phyloP scores from a whole-genome alignment of 2,329 filamentous ascomycete species.

The Exophiala spinifera region DNA sequence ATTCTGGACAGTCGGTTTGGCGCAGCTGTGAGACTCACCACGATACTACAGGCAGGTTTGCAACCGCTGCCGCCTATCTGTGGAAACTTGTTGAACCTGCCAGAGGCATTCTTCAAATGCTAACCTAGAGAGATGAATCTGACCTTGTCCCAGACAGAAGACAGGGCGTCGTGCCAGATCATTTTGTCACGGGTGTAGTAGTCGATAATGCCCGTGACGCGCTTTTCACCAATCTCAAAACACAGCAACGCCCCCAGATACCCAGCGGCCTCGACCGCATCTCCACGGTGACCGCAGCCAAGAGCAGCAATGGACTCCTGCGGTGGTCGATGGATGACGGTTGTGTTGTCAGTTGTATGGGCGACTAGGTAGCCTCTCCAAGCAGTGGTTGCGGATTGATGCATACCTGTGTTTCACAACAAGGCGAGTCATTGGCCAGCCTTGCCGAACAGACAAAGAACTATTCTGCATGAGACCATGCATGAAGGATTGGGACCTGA shows the following conservation, averaged over 20 bases:
- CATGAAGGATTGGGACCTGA: slow-evolving; percentile 4
- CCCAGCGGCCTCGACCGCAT: no score
- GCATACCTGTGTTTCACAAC: slow-evolving; percentile 16
- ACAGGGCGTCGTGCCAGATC: no score
- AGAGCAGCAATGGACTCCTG: background rate
- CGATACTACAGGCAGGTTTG: background rate
- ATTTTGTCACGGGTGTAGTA: no score
- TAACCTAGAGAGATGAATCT: no score
- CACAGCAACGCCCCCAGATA: no score
- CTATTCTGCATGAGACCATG: slow-evolving; percentile 16
- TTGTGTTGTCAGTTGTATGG: background rate
- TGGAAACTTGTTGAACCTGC: background rate
- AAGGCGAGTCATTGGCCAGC: slow-evolving; percentile 10
- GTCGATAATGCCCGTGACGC: no score
- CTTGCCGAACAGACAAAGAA: slow-evolving; percentile 28
- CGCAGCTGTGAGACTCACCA: slow-evolving; percentile 5
- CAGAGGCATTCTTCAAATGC: background rate
- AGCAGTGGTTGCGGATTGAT: slow-evolving; percentile 4
- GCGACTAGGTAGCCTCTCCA: background rate
- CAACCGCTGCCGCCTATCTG: background rate
- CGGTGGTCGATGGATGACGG: background rate
- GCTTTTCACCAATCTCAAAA: no score
- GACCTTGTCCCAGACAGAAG: no score
- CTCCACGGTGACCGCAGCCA: no score
- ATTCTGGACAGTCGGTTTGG: slow-evolving; percentile 12